Evolutionary conservation across 2,329 filamentous ascomycete genomes (phyloP).

Genomic region (Penicillium corylophilum): DNA sequence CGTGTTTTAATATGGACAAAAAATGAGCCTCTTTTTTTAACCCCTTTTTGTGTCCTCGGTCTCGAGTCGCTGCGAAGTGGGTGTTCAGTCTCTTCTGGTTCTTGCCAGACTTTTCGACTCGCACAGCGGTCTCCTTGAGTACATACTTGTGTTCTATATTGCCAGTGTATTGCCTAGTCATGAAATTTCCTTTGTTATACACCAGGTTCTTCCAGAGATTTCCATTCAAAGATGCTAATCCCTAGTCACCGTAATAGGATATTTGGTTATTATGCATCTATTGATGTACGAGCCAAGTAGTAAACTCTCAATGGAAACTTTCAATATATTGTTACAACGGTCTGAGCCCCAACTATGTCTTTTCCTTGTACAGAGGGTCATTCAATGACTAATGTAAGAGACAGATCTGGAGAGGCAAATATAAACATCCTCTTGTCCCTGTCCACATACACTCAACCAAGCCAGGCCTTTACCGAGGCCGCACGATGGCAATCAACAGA

Average conservation of each 20-base stretch:
- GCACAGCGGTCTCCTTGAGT: conserved; percentile 22
- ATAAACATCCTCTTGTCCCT: not conserved
- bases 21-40: conserved; percentile 32
- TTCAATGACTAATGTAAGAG: not conserved
- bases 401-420: not conserved
- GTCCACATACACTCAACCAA: conserved; percentile 13
- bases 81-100: conserved; percentile 8
- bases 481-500: conserved; percentile 51
- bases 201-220: not conserved
- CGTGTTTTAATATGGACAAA: conserved; percentile 42
- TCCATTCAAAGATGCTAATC: not conserved
- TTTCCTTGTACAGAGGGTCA: conserved; percentile 14
- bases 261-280: not conserved
- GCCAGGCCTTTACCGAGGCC: conserved; percentile 39
- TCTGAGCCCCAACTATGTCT: conserved; percentile 11
- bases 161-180: conserved; percentile 30
- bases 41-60: conserved; percentile 25
- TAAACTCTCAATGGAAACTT: not conserved
- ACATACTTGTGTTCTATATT: conserved; percentile 29
- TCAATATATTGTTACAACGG: conserved; percentile 15
- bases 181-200: conserved; percentile 29
- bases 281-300: not conserved
- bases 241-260: not conserved
- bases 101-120: conserved; percentile 3
- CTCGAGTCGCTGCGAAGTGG: conserved; percentile 7